Evolutionary conservation across 2,329 filamentous ascomycete species (phyloP), one percentile per base, ranked within the genome.

Genomic region (Akanthomyces muscarius): DNA sequence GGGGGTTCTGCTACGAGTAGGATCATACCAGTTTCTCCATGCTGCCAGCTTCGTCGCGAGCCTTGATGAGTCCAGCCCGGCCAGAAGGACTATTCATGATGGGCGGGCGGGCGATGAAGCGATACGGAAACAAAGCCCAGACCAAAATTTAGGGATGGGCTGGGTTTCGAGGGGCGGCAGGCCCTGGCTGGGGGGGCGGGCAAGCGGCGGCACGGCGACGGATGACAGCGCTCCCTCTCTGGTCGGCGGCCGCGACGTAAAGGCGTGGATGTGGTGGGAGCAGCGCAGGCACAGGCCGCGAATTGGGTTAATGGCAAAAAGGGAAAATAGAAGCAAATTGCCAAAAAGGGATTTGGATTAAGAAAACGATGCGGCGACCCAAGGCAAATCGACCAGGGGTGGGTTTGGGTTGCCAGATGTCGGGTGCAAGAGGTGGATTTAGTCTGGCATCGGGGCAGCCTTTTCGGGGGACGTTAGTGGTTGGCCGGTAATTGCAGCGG

Each of bases 21-120:
- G 18, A 45, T 78, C 82, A 79, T 80, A 88, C 85, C 78, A 87
- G 77, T 71, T 81, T 83, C 67, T 84, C 83, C 78, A 87, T 81
- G 68, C 74, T 78, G 65, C 77, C 78, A 66, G 78, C 81, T 74
- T 81, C 80, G 58, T 81, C 77, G 66, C 78, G 72, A 68, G 83
- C 80, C 71, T 81, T 78, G 70, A 88, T 80, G 68, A 86, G 74
- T 70, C 84, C 84, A 69, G 83, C 83, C 76, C 81, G 83, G 73
- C 83, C 83, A 66, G 80, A 81, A 59, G 75, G 72, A 64, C 74
- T 71, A 72, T 77, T 74, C 75, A 77, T 77, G 66, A 71, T 73
- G 62, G 62, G 56, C 62, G 47, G 50, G 42, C 47, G 58, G 21
- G 48, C 59, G 51, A 61, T 61, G 59, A 50, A 54, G 59, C 59